phyloP scores from a whole-genome alignment of 1,284 basidiomycete genomes.

The Cutaneotrichosporon sp. region DNA sequence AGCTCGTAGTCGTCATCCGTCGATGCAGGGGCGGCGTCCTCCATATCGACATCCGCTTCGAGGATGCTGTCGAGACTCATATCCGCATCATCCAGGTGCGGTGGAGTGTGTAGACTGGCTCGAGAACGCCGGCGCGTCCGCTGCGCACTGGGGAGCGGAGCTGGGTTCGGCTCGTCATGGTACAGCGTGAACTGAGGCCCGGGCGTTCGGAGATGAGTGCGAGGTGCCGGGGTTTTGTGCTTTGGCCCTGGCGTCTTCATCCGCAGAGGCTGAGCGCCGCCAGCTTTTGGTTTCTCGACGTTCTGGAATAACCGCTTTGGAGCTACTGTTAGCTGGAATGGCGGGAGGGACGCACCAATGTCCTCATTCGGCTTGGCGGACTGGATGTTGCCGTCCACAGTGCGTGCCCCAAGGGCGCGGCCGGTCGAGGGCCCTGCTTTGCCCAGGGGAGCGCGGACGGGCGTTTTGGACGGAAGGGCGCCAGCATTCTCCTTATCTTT shows the following conservation, averaged over 20 bases:
- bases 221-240: slow-evolving; percentile 10
- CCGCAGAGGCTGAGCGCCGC: slow-evolving; percentile 1
- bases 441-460: slow-evolving; percentile 10
- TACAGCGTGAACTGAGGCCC: not conserved
- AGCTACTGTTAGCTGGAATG: slow-evolving; percentile 3
- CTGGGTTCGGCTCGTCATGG: slow-evolving; percentile 21
- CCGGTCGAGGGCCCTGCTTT: slow-evolving; percentile 12
- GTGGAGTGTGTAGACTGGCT: slow-evolving; percentile 2
- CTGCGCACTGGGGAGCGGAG: slow-evolving; percentile 38
- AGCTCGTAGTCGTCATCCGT: slow-evolving; percentile 12
- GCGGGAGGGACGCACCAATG: slow-evolving; percentile 8
- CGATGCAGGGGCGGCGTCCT: not conserved
- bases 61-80: slow-evolving; percentile 32
- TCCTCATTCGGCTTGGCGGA: slow-evolving; percentile 13
- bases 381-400: slow-evolving; percentile 16
- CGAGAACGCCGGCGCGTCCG: slow-evolving; percentile 25
- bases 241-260: not conserved
- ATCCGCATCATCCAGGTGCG: slow-evolving; percentile 14
- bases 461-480: slow-evolving; percentile 18
- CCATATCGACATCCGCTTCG: slow-evolving; percentile 19
- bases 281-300: slow-evolving; percentile 1
- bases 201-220: slow-evolving; percentile 12
- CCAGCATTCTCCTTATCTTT: slow-evolving; percentile 20
- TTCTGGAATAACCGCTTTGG: slow-evolving; percentile 20
- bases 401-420: slow-evolving; percentile 15